Percentiles rank a stretch among this genome's conserved stretches.
Conservation (phyloP, 768 basidiomycete genomes). For the Serendipita indica region DNA sequence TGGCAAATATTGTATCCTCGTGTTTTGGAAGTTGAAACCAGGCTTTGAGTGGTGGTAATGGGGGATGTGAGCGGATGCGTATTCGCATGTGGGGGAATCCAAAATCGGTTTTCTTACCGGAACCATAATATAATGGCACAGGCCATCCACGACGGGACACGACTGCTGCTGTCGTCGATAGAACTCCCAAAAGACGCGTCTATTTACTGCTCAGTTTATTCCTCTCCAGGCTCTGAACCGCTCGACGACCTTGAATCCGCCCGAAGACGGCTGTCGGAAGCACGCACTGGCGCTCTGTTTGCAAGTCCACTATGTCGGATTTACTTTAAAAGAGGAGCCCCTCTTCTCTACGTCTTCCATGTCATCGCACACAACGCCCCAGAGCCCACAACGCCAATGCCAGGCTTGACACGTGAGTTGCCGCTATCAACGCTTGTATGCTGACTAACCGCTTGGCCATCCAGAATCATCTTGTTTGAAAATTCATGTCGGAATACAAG, state of each 20-base stretch:
- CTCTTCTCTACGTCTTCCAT: conserved; percentile 3
- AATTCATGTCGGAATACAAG: not conserved
- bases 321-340: not conserved
- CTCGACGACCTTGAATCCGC: conserved; percentile 5
- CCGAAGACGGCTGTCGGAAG: not conserved
- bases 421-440: not conserved
- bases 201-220: not conserved
- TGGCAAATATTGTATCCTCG: not conserved
- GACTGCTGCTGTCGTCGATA: conserved; percentile 3
- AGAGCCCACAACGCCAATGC: not conserved
- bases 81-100: not conserved
- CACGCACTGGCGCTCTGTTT: not conserved
- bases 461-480: not conserved
- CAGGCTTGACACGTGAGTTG: not conserved
- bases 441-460: not conserved
- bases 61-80: not conserved
- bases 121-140: too few relatives aligned
- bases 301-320: not conserved
- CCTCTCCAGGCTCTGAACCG: not conserved
- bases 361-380: not conserved
- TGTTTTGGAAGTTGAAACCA: conserved; percentile 4
- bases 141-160: conserved; percentile 4
- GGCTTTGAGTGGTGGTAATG: not conserved
- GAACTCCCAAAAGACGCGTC: not conserved
- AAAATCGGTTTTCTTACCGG: too few relatives aligned